Base-by-base conservation (phyloP, 352 stramenopile genomes). In the Globisporangium iwayamae region DNA sequence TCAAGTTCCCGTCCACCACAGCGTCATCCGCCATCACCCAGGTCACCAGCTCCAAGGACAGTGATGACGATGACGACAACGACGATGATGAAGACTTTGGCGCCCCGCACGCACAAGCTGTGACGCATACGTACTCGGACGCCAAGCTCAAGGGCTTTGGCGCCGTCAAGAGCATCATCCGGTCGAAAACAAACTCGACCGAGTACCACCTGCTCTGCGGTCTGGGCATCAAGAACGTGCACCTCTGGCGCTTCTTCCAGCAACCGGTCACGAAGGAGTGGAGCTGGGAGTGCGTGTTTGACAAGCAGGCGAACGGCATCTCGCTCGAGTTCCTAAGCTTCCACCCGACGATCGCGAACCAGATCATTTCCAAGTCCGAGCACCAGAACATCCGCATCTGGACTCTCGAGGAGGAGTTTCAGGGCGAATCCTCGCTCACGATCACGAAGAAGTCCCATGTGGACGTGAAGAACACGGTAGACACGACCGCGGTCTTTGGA, bases 231-330 rank as follows among this genome's bases (percentile, higher is more conserved):
- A 95, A 95, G 74, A 95, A 90, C 60, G 67, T 95, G 22, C 87
- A 95, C 58, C 73, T 95, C 52, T 95, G 87, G 87, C 79, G 86
- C 6, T 94, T 94, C 63, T 92, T 80, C 63, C 78, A 78, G 45
- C 69, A 81, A 18, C 63, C 73, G 1, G 61, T 16, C 6, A 59
- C 65, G 0, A 43, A 69, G 10, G 67, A 76, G 30, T 94, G 86
- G 86, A 78, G 53, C 1, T 95, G 85, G 85, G 81, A 95, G 67
- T 95, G 87, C 67, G 70, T 95, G 5, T 94, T 94, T 43, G 87
- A 95, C 67, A 91, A 93, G 59, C 81, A 90, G 62, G 93, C 81
- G 30, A 95, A 95, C 61, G 87, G 87, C 36, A 95, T 93, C 53
- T 92, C 81, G 11, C 69, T 95, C 6, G 87, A 95, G 69, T 85